Evolutionary conservation across 2,329 filamentous ascomycete species (phyloP), one percentile per base, ranked within the genome.

Genomic region (Diaporthe vexans): DNA sequence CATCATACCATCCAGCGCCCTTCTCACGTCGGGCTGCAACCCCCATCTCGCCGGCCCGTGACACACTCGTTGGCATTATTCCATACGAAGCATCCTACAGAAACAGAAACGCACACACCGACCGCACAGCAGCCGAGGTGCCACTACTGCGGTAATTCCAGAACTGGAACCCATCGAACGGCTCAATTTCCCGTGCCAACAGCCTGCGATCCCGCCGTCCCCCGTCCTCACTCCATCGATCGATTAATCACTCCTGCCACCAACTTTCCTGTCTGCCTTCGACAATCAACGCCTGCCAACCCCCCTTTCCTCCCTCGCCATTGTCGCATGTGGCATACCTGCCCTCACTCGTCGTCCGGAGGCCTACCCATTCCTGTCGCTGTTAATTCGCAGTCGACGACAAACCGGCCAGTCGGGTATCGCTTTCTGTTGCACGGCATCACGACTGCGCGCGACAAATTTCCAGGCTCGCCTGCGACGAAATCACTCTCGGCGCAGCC

Each of bases 111-210:
- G 37, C 46, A 68, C 46, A 58, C 46, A 48, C 37, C 61, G 59
- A 68, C 52, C 54, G 51, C 57, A 61, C 54, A 73, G 59, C 73
- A 73, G 43, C 73, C 70, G 73, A 73, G 54, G 70, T 59, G 46
- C 52, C 63, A 68, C 54, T 63, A 37, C 72, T 75, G 74, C 74
- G 74, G 74, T 73, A 75, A 75, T 75, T 75, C 74, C 71, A 75
- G 46, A 57, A 57, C 68, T 74, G 74, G 69, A 70, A 67, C 68
- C 74, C 72, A 74, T 69, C 72, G 54, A 75, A 65, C 61, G 46
- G 59, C 58, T 57, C 74, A 75, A 75, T 75, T 74, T 74, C 74
- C 74, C 74, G 72, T 72, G 48, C 70, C 70, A 63, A 54, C 70
- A 56, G 26, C 59, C 56, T 35, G 48, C 74, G 68, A 74, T 54